Conservation (phyloP, 352 stramenopile genomes). For the Phytophthora sojae region DNA sequence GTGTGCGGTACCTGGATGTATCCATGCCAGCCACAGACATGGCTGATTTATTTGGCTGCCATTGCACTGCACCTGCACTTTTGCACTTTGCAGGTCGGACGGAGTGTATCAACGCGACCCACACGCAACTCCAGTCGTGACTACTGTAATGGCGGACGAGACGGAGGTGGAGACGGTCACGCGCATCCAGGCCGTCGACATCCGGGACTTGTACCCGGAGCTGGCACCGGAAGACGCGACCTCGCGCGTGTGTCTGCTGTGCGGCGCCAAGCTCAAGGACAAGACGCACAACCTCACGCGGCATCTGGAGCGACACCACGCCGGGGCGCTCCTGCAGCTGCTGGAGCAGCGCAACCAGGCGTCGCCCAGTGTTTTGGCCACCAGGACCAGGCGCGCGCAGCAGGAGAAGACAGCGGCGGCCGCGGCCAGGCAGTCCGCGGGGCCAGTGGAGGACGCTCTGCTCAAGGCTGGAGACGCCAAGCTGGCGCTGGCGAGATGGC, state of each 20-base stretch:
- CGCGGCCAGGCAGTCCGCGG: conserved; percentile 11
- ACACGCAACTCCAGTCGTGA: too few species aligned
- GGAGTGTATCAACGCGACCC: conserved; percentile 15
- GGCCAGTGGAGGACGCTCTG: conserved; percentile 15
- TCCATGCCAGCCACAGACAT: conserved; percentile 23
- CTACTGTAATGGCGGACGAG: conserved; percentile 61
- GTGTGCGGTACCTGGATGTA: conserved; percentile 15
- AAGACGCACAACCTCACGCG: conserved; percentile 77
- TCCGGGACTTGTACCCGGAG: conserved; percentile 59
- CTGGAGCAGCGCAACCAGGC: conserved; percentile 52
- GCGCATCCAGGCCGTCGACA: conserved; percentile 56
- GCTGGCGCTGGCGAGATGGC: conserved; percentile 47
- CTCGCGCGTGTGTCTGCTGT: conserved; percentile 59
- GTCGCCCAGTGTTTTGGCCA: conserved; percentile 20
- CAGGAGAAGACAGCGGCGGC: conserved; percentile 26
- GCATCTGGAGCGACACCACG: conserved; percentile 63
- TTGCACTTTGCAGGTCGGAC: conserved; percentile 8
- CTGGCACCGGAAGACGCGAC: conserved; percentile 44
- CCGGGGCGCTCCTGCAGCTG: conserved; percentile 54
- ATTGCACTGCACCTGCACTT: background rate
- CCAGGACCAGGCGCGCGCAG: conserved; percentile 12
- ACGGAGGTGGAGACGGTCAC: conserved; percentile 66
- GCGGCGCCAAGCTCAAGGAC: conserved; percentile 58
- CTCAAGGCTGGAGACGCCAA: conserved; percentile 39
- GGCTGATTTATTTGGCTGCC: conserved; percentile 28